Conservation (phyloP, 345 rosid species). For the Acer saccharum region DNA sequence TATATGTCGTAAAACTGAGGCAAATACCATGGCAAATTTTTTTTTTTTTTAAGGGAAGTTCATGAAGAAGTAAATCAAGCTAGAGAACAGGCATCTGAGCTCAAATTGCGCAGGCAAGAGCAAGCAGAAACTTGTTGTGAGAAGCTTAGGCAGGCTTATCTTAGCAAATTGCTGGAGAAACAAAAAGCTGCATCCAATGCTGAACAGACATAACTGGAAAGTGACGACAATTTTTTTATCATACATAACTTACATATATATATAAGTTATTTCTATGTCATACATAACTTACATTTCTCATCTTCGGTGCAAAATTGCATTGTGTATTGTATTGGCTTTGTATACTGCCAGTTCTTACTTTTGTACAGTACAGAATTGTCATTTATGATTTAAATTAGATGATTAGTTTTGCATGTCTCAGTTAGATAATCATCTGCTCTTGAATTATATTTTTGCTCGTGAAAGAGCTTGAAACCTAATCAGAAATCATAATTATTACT, state of each 20-base stretch:
- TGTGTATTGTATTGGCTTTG: background rate
- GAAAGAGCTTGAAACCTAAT: background rate
- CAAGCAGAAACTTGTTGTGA: conserved; percentile 75
- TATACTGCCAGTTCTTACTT: background rate
- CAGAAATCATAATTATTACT: too few relatives aligned
- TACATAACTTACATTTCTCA: background rate
- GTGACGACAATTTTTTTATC: background rate
- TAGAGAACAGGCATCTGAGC: conserved; percentile 68
- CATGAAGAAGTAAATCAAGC: conserved; percentile 91
- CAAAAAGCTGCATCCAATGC: conserved; percentile 56
- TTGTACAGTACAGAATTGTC: background rate
- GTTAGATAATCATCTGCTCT: background rate
- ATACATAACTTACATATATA: too few relatives aligned
- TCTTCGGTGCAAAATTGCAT: background rate
- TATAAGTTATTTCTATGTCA: too few relatives aligned
- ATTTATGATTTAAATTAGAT: background rate
- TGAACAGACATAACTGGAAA: conserved; percentile 7
- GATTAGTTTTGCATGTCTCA: background rate
- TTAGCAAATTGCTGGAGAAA: conserved; percentile 81
- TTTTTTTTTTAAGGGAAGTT: conserved; percentile 61
- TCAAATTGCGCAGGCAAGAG: conserved; percentile 72
- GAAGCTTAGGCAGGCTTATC: conserved; percentile 84
- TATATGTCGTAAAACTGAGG: background rate
- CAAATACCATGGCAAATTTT: too few relatives aligned
- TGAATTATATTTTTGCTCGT: background rate